Conservation (phyloP, 2,329 filamentous ascomycete species). For the Sclerotinia spermophila region DNA sequence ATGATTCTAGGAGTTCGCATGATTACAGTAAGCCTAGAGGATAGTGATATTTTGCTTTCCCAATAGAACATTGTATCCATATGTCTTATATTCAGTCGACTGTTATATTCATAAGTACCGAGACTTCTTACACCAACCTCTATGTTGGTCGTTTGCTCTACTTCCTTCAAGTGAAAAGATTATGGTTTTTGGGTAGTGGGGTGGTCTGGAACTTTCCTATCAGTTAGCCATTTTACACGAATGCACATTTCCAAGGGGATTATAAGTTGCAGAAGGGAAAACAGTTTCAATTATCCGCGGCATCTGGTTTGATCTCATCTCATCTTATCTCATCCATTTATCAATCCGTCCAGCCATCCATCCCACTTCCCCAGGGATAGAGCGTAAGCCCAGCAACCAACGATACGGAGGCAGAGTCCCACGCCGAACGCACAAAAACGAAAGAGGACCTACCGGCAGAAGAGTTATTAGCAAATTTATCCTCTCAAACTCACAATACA, state of each 20-base stretch:
- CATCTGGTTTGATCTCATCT: neutral
- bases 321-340: neutral
- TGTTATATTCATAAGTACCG: neutral
- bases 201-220: neutral
- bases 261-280: neutral
- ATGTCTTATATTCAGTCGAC: neutral
- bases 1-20: conserved; percentile 88
- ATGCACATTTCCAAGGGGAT: neutral
- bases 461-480: neutral
- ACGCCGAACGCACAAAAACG: too few relatives aligned
- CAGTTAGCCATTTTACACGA: neutral
- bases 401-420: neutral
- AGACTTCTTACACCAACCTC: neutral
- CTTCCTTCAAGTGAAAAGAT: neutral
- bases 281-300: neutral
- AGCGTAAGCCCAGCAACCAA: neutral
- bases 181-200: neutral
- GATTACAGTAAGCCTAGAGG: conserved; percentile 81
- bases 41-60: conserved; percentile 57
- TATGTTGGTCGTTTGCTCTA: neutral
- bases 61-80: neutral
- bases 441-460: neutral
- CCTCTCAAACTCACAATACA: neutral
- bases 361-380: neutral
- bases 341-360: too few relatives aligned